These are phyloP conservation scores for Coemansia sp. DNA, from an alignment of 192 early-diverging fungal species.

Conservation along the genomic window DNA sequence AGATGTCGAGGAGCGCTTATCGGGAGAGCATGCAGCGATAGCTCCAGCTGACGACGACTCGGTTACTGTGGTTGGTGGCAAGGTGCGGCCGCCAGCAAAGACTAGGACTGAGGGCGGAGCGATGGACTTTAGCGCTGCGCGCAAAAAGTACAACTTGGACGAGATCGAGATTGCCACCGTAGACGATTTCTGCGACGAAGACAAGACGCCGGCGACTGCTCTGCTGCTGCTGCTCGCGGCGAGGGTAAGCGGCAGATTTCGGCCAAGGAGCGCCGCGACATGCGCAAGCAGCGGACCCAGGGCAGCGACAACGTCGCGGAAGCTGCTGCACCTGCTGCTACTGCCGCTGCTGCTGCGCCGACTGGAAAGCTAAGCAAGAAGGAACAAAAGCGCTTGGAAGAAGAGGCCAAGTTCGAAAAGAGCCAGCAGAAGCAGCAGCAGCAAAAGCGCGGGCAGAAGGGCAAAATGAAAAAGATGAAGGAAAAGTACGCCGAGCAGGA, in stretches of 20 bases:
- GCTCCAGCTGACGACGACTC: conserved; percentile 8
- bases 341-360: not conserved
- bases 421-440: conserved; percentile 22
- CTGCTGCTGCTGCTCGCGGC: not conserved
- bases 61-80: conserved; percentile 10
- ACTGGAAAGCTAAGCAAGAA: conserved; percentile 35
- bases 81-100: not conserved
- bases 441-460: conserved; percentile 80
- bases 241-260: conserved; percentile 59
- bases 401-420: conserved; percentile 39
- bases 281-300: conserved; percentile 66
- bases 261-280: conserved; percentile 83
- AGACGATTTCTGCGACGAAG: conserved; percentile 20
- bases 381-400: conserved; percentile 34
- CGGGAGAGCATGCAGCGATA: not conserved
- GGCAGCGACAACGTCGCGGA: not conserved
- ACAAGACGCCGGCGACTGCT: not conserved
- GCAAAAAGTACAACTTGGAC: conserved; percentile 58
- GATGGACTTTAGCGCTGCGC: conserved; percentile 42
- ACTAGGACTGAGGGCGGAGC: not conserved
- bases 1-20: too few species aligned
- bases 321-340: not conserved
- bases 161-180: conserved; percentile 47
- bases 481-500: conserved; percentile 92
- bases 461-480: conserved; percentile 91